A percentile compares a stretch with the other conserved stretches of the same genome.
Evolutionary conservation across 2,329 filamentous ascomycete genomes (phyloP).

Genomic region (Fusarium protoensiforme): DNA sequence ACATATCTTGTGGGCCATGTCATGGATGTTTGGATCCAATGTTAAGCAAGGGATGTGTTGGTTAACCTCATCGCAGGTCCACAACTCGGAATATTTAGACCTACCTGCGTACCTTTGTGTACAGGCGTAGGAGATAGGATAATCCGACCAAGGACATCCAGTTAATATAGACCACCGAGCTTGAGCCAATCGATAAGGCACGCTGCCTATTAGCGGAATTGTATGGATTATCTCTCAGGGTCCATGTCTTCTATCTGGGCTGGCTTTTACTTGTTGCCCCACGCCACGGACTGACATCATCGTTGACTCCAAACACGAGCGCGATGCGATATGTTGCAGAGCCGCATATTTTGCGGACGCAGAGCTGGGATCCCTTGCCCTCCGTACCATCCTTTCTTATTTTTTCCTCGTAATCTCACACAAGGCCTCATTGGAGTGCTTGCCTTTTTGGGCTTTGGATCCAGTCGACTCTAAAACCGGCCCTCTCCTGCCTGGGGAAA

Average conservation of each 20-base stretch:
- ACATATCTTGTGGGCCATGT: slow-evolving; percentile 22
- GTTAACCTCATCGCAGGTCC: slow-evolving; percentile 24
- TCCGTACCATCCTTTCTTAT: background rate
- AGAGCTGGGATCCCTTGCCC: background rate
- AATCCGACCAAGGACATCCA: background rate
- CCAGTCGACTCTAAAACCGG: background rate
- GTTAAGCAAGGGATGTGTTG: slow-evolving; percentile 1
- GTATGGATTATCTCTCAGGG: slow-evolving; percentile 12
- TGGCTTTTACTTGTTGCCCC: slow-evolving; percentile 7
- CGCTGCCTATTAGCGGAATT: background rate
- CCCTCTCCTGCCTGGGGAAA: background rate
- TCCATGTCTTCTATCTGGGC: background rate
- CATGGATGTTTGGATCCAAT: background rate
- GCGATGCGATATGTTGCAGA: background rate
- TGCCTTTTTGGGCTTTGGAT: background rate
- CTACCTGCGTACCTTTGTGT: background rate
- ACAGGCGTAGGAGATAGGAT: background rate
- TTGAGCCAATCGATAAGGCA: slow-evolving; percentile 21
- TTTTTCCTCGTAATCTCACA: background rate
- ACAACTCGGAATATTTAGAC: slow-evolving; percentile 4
- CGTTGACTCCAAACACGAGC: background rate
- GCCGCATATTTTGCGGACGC: background rate
- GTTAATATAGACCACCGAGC: background rate
- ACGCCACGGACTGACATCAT: slow-evolving; percentile 33
- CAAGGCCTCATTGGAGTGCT: background rate